Conservation (phyloP, 805 yeast genomes). For the Candida bentonensis region DNA sequence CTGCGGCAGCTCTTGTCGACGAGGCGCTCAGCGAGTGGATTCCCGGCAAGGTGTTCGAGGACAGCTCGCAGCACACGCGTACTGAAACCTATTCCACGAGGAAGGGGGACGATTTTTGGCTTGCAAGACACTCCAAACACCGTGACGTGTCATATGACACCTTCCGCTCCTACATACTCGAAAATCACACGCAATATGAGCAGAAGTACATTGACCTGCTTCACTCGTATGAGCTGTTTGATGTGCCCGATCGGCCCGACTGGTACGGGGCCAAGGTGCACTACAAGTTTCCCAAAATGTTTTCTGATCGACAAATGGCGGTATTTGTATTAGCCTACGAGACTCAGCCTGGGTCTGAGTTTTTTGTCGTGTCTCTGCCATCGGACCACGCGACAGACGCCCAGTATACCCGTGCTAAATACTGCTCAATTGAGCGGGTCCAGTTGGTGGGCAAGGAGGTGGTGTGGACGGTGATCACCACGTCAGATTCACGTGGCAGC, state of each 20-base stretch:
- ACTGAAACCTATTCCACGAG: conserved; percentile 9
- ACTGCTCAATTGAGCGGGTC: conserved; percentile 19
- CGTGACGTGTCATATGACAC: conserved; percentile 17
- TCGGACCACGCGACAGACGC: conserved; percentile 6
- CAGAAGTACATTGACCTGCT: conserved; percentile 19
- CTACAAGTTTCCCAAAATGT: conserved; percentile 17
- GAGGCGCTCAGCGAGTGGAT: neutral
- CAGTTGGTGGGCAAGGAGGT: conserved; percentile 8
- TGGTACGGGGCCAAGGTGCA: conserved; percentile 13
- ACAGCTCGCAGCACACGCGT: neutral
- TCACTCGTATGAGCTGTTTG: conserved; percentile 12
- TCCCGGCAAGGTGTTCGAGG: neutral
- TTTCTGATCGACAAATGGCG: conserved; percentile 19
- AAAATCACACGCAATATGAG: conserved; percentile 21
- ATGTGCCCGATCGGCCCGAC: conserved; percentile 7
- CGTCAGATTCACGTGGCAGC: conserved; percentile 21
- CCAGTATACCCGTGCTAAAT: conserved; percentile 14
- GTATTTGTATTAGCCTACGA: conserved; percentile 14
- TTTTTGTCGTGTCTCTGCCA: conserved; percentile 20
- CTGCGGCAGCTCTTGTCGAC: neutral
- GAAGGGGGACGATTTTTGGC: conserved; percentile 18
- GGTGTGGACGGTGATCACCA: conserved; percentile 22
- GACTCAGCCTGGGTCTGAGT: conserved; percentile 10
- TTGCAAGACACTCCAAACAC: conserved; percentile 19
- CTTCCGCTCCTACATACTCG: conserved; percentile 15